These are phyloP conservation scores for Chrysosphaeria jannelii DNA, from an alignment of 2,329 filamentous ascomycete species.

Conservation along the genomic window DNA sequence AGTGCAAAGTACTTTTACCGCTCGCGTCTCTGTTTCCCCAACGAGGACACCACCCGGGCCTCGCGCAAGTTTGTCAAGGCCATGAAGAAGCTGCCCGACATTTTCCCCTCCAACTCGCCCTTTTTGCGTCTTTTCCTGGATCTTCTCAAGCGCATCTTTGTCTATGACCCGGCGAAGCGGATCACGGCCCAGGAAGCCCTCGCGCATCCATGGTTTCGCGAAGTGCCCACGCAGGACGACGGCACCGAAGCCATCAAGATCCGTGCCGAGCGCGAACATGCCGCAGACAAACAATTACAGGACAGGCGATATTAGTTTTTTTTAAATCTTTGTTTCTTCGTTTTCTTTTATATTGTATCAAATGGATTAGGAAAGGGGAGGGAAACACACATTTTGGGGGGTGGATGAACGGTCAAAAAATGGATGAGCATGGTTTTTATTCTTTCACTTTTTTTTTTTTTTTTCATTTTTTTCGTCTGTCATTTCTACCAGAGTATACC, in stretches of 20 bases:
- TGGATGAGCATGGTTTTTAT: background rate
- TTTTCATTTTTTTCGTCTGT: background rate
- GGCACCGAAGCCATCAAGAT: constrained; percentile 38
- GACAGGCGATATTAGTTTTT: too few species aligned
- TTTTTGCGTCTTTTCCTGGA: constrained; percentile 34
- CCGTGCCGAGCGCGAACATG: constrained; percentile 16
- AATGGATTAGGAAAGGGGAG: background rate
- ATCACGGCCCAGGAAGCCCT: constrained; percentile 37
- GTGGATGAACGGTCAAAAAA: background rate
- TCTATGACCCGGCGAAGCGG: constrained; percentile 32
- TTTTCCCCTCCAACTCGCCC: constrained; percentile 25
- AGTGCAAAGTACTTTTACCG: constrained; percentile 45
- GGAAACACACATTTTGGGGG: too few species aligned
- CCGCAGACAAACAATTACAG: constrained; percentile 1
- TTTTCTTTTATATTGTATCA: background rate
- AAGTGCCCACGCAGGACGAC: constrained; percentile 29
- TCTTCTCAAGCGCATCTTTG: constrained; percentile 33
- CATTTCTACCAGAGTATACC: background rate
- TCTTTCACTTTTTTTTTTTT: constrained; percentile 1
- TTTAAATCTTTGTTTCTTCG: background rate
- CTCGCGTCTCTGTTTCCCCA: constrained; percentile 32
- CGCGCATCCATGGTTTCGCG: constrained; percentile 37
- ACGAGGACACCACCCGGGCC: constrained; percentile 28
- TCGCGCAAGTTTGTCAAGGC: constrained; percentile 37
- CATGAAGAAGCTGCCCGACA: constrained; percentile 44